A percentile compares a stretch with the other conserved stretches of the same genome.
Conservation (phyloP, 345 rosid genomes). For the Aurinia saxatilis region DNA sequence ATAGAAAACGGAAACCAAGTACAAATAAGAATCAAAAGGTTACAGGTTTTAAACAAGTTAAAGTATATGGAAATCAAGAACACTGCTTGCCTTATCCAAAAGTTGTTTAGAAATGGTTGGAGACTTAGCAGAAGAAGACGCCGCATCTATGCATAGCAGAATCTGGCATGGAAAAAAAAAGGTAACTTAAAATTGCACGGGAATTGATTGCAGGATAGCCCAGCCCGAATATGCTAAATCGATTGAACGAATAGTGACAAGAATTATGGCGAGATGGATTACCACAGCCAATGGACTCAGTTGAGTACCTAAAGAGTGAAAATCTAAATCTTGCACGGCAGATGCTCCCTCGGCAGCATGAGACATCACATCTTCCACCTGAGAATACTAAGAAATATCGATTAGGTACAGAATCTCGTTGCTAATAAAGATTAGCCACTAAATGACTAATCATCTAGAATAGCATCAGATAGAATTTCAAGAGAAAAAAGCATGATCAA, state of each 20-base stretch:
- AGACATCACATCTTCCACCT: conserved; percentile 85
- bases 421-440: background rate
- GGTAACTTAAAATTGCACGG: conserved; percentile 19
- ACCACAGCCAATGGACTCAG: conserved; percentile 88
- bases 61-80: conserved; percentile 9
- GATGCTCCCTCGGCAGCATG: conserved; percentile 73
- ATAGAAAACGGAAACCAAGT: conserved; percentile 1
- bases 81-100: conserved; percentile 67
- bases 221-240: background rate
- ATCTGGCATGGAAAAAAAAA: conserved; percentile 45
- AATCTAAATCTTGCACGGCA: conserved; percentile 67
- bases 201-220: background rate
- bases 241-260: background rate
- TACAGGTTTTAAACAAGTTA: conserved; percentile 2
- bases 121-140: conserved; percentile 82
- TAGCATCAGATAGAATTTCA: background rate
- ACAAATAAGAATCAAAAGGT: background rate
- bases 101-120: conserved; percentile 68
- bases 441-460: background rate
- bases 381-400: conserved; percentile 19
- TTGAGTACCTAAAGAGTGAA: conserved; percentile 59
- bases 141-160: conserved; percentile 89
- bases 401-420: background rate
- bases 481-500: no score
- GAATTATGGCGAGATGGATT: conserved; percentile 24